phyloP scores from a whole-genome alignment of 2,329 filamentous ascomycete species.

The Calonectria henricotiae region DNA sequence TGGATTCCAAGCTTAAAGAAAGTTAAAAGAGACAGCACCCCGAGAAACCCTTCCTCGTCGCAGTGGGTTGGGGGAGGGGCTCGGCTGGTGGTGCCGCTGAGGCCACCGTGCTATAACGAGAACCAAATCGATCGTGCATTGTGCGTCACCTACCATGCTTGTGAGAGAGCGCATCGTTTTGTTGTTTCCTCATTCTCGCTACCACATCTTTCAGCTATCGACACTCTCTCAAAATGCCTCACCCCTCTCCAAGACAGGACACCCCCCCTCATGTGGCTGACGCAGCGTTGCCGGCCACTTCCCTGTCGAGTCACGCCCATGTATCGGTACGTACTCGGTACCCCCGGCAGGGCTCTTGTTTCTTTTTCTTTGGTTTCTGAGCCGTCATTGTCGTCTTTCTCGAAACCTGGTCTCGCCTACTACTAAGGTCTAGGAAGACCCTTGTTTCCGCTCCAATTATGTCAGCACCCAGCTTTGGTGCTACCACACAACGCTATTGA shows the following conservation, averaged over 20 bases:
- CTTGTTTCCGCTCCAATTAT: constrained; percentile 17
- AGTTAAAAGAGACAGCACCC: neutral
- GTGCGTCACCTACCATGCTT: neutral
- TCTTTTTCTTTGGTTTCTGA: constrained; percentile 3
- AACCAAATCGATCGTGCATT: constrained; percentile 1
- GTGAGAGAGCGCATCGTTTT: constrained; percentile 2
- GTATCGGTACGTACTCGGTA: constrained; percentile 25
- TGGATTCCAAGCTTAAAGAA: neutral
- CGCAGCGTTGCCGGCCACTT: constrained; percentile 2
- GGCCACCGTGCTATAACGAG: neutral
- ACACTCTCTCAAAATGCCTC: neutral
- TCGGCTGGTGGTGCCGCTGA: neutral
- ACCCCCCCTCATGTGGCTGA: constrained; percentile 16
- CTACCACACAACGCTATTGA: constrained; percentile 23
- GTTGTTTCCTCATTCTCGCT: neutral
- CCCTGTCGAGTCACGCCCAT: constrained; percentile 17
- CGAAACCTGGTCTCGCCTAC: neutral
- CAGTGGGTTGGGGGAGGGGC: neutral
- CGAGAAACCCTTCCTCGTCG: neutral
- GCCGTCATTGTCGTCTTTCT: neutral
- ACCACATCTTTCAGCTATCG: neutral
- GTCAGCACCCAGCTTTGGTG: constrained; percentile 8
- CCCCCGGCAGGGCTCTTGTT: neutral
- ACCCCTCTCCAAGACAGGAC: constrained; percentile 1
- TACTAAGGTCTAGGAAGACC: neutral